These are phyloP conservation scores for Colletotrichum tropicicola DNA, from an alignment of 2,329 filamentous ascomycete genomes.

Conservation along the genomic window DNA sequence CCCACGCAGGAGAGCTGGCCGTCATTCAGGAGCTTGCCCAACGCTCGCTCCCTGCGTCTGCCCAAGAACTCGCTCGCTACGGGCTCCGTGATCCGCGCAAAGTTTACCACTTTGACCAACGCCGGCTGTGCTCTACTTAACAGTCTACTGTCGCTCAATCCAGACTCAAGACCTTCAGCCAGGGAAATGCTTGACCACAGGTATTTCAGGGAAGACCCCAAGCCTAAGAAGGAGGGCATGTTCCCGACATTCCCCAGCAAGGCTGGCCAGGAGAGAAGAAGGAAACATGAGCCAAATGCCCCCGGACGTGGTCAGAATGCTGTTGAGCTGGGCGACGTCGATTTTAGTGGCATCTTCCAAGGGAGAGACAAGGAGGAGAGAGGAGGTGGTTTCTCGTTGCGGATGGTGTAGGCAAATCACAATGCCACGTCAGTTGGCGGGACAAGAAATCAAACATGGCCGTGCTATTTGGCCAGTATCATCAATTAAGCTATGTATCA, in stretches of 20 bases:
- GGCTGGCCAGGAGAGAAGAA: constrained; percentile 86
- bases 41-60: constrained; percentile 81
- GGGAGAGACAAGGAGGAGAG: constrained; percentile 71
- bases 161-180: constrained; percentile 74
- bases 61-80: constrained; percentile 55
- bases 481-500: constrained; percentile 27
- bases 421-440: neutral
- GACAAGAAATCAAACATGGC: neutral
- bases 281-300: constrained; percentile 79
- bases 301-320: constrained; percentile 79
- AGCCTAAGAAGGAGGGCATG: constrained; percentile 88
- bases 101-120: constrained; percentile 83
- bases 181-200: constrained; percentile 78
- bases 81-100: constrained; percentile 72
- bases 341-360: constrained; percentile 78
- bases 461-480: constrained; percentile 4
- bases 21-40: constrained; percentile 84
- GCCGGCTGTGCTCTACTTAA: constrained; percentile 77
- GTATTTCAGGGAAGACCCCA: constrained; percentile 90
- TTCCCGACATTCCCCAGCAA: constrained; percentile 98
- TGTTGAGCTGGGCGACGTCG: constrained; percentile 61
- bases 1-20: constrained; percentile 88
- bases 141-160: constrained; percentile 78
- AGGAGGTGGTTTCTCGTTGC: constrained; percentile 72
- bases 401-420: constrained; percentile 56